Evolutionary conservation across 352 stramenopile species (phyloP).

Genomic region (Phytophthora fragariaefolia): DNA sequence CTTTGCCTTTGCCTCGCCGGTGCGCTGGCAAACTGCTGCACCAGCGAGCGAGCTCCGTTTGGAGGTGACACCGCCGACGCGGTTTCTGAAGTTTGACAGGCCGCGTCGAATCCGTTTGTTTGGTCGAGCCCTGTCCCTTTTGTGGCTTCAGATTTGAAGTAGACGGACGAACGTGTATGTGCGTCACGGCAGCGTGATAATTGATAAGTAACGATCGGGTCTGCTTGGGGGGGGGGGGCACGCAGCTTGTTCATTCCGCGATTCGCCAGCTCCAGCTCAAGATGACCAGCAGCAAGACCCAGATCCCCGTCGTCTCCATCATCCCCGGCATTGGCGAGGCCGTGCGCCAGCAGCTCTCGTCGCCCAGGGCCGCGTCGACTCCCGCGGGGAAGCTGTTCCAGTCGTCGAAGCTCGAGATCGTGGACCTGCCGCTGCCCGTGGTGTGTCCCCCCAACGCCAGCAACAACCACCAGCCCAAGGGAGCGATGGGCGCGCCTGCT

Average conservation of each 20-base stretch:
- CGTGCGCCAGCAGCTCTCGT: constrained; percentile 39
- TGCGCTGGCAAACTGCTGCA: background rate
- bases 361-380: constrained; percentile 20
- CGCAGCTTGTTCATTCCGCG: constrained; percentile 21
- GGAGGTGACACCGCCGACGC: constrained; percentile 4
- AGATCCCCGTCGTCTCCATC: constrained; percentile 48
- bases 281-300: constrained; percentile 31
- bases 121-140: constrained; percentile 32
- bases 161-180: too few species aligned
- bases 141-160: constrained; percentile 21
- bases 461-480: constrained; percentile 38
- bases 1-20: background rate
- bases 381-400: constrained; percentile 34
- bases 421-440: constrained; percentile 43
- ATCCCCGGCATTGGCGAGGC: constrained; percentile 44
- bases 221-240: background rate
- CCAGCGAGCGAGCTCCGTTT: background rate
- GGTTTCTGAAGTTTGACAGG: constrained; percentile 17
- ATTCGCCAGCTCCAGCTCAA: constrained; percentile 13
- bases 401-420: constrained; percentile 34
- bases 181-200: background rate
- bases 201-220: constrained; percentile 14
- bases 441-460: constrained; percentile 25
- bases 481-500: background rate
- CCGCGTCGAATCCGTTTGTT: constrained; percentile 35